Evolutionary conservation across 805 yeast genomes (phyloP).

Genomic region (Candida odintsovae): DNA sequence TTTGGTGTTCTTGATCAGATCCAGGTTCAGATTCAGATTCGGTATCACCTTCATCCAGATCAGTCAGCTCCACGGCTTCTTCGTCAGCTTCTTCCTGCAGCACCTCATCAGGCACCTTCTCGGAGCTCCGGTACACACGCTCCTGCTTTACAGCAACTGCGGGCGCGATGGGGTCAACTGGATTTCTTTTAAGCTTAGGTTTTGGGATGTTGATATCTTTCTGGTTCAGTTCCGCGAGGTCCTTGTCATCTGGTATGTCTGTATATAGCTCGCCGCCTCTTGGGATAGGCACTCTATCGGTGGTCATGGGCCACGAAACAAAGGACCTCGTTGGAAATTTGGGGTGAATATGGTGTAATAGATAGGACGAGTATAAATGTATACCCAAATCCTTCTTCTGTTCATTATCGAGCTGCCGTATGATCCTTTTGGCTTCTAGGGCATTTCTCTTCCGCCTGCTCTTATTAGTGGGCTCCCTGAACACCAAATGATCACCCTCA

Average conservation of each 20-base stretch:
- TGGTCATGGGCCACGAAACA: conserved; percentile 56
- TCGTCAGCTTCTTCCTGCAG: conserved; percentile 1
- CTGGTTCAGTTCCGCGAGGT: not conserved
- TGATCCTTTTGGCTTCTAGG: conserved; percentile 9
- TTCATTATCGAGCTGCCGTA: conserved; percentile 40
- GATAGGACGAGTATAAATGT: conserved; percentile 56
- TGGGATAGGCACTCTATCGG: conserved; percentile 27
- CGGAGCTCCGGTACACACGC: not conserved
- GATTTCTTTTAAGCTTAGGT: not conserved
- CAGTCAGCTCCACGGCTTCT: not conserved
- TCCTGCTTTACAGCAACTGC: not conserved
- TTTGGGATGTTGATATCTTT: not conserved
- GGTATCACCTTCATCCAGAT: conserved; percentile 2
- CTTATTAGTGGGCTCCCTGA: not conserved
- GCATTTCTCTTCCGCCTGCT: not conserved
- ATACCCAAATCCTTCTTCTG: conserved; percentile 51
- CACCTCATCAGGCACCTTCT: not conserved
- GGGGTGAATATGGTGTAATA: conserved; percentile 35
- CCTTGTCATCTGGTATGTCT: not conserved
- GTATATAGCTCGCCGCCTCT: not conserved
- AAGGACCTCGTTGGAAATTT: conserved; percentile 41
- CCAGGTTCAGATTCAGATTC: not conserved
- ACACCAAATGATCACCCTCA: not conserved
- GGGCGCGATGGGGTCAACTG: not conserved
- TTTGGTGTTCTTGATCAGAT: not conserved